Base-by-base conservation (phyloP, 1,284 basidiomycete species). In the Ceratobasidium sp. region DNA sequence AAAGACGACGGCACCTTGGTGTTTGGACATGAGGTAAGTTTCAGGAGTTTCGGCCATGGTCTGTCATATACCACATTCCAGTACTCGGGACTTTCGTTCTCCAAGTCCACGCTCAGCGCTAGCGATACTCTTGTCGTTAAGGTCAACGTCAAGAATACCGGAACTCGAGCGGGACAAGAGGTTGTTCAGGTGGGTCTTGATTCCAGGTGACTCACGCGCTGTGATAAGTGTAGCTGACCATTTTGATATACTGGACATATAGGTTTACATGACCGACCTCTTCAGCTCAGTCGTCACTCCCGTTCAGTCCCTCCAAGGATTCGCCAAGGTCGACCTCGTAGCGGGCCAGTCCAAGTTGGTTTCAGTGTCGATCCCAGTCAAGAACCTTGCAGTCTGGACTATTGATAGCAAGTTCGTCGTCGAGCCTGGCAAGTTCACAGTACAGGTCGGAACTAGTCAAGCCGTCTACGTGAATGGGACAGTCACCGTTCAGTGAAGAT, bases 31-130 rank as follows among this genome's bases (percentile, higher is more conserved):
- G 86, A 87, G 80, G 87, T 86, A 67, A 14, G 82, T 78, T 77
- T 90, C 0, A 90, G 89, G 89, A 87, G 86, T 77, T 91, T 91
- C 79, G 89, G 90, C 0, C 88, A 89, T 77, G 90, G 90, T 0
- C 79, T 91, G 76, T 90, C 88, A 75, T 91, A 91, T 76, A 90
- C 89, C 5, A 78, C 74, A 17, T 78, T 77, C 73, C 67, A 64
- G 41, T 79, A 79, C 75, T 63, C 76, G 36, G 67, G 64, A 22
- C 67, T 79, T 27, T 53, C 47, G 17, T 80, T 90, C 22, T 88
- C 88, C 0, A 83, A 85, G 3, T 80, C 84, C 0, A 84, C 82
- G 0, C 88, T 90, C 51, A 81, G 83, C 19, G 81, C 82, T 0
- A 82, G 79, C 0, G 84, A 88, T 41, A 82, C 87, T 77, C 88